A percentile compares a stretch with the other conserved stretches of the same genome.
Evolutionary conservation across 176 grass and related monocot species (phyloP).

Genomic region (Puya raimondii): DNA sequence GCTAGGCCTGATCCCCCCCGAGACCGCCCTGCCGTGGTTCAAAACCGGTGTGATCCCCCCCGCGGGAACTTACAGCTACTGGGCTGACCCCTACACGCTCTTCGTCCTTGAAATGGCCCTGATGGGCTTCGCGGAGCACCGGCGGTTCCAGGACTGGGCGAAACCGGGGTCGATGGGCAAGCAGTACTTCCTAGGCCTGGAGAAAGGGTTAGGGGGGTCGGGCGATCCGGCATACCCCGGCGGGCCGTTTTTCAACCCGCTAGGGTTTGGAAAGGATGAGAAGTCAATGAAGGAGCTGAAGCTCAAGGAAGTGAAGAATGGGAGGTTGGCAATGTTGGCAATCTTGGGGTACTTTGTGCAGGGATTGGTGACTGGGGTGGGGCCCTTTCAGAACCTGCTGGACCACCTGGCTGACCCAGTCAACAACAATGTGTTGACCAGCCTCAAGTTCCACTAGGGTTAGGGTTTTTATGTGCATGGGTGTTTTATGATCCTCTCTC

Average conservation of each 20-base stretch:
- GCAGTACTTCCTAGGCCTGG: constrained; percentile 86
- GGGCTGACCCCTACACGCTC: constrained; percentile 93
- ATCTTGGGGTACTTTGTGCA: constrained; percentile 63
- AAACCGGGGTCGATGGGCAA: constrained; percentile 81
- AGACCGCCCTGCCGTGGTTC: constrained; percentile 96
- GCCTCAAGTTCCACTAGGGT: constrained; percentile 92
- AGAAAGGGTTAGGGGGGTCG: constrained; percentile 67
- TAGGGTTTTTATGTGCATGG: not conserved
- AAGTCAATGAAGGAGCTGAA: constrained; percentile 71
- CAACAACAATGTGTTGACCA: constrained; percentile 94
- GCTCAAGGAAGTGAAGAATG: constrained; percentile 86
- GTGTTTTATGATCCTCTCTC: not conserved
- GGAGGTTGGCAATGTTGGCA: constrained; percentile 76
- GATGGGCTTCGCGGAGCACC: constrained; percentile 96
- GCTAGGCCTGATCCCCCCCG: constrained; percentile 48
- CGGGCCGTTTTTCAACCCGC: constrained; percentile 78
- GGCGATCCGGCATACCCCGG: constrained; percentile 73
- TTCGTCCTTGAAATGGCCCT: constrained; percentile 90
- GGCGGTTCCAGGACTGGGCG: constrained; percentile 88
- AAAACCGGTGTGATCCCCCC: constrained; percentile 78
- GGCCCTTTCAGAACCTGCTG: constrained; percentile 76
- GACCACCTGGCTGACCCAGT: constrained; percentile 83
- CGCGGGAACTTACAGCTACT: constrained; percentile 78
- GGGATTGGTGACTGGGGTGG: constrained; percentile 61
- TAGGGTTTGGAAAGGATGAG: constrained; percentile 74